Percentiles rank a stretch among this genome's conserved stretches.
Conservation (phyloP, 2,329 filamentous ascomycete genomes). For the Colletotrichum musae region DNA sequence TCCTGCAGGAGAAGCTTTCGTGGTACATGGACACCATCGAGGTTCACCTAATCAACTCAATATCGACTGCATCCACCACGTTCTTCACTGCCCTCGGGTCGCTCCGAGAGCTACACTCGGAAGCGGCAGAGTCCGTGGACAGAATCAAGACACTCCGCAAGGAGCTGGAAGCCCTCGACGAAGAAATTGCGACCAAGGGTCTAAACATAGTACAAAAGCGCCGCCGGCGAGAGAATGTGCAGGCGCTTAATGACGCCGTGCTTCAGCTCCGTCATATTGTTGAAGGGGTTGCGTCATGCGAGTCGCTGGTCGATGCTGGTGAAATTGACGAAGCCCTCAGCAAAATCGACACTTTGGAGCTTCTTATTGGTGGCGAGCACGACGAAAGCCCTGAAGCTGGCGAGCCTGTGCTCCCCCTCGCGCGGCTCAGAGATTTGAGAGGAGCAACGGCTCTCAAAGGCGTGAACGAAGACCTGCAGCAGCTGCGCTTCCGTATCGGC, state of each 20-base stretch:
- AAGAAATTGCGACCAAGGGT: conserved; percentile 88
- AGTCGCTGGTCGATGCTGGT: conserved; percentile 86
- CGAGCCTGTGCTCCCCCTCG: conserved; percentile 48
- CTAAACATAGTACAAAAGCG: conserved; percentile 89
- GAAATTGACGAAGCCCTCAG: conserved; percentile 85
- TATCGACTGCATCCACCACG: conserved; percentile 93
- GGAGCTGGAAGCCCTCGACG: conserved; percentile 85
- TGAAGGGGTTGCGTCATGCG: conserved; percentile 80
- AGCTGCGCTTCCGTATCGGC: conserved; percentile 85
- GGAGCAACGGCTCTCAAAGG: conserved; percentile 85
- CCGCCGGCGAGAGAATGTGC: conserved; percentile 85
- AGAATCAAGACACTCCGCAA: conserved; percentile 86
- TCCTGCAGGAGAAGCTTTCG: conserved; percentile 96
- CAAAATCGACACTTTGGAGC: conserved; percentile 83
- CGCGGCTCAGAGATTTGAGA: conserved; percentile 77
- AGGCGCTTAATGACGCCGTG: conserved; percentile 85
- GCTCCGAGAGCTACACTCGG: conserved; percentile 89
- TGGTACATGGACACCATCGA: conserved; percentile 99
- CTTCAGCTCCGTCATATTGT: conserved; percentile 86
- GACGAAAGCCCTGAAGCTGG: conserved; percentile 53
- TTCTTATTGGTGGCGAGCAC: conserved; percentile 81
- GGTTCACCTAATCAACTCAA: conserved; percentile 95
- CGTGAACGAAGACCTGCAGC: conserved; percentile 81
- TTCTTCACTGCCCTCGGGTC: conserved; percentile 97
- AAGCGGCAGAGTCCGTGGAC: conserved; percentile 91